Base-by-base conservation (phyloP, 2,329 filamentous ascomycete species). In the Diaporthe sp. region DNA sequence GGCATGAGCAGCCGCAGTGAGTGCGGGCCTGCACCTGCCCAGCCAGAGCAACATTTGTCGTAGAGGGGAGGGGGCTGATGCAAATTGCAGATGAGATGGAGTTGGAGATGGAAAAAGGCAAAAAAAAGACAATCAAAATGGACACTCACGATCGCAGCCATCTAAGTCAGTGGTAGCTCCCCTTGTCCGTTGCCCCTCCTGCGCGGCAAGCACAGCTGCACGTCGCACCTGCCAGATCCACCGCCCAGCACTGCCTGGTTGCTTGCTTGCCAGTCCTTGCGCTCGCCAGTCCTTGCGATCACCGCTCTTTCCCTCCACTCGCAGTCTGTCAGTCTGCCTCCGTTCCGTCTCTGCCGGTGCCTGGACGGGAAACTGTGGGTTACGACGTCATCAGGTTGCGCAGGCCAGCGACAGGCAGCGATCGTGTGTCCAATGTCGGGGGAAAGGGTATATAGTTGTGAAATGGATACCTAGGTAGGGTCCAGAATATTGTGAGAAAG, bases 101-200 rank as follows among this genome's bases (percentile, higher is more conserved):
- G 22, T 19, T 19, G 19, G 10, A 33, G 54, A 40, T 42, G 38
- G 69, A 9, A 50, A n/a, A 28, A 40, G 30, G n/a, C n/a, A 12
- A 58, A 7, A 12, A 54, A 28, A 52, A 42, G 19, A 55, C 45
- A 17, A 30, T 45, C 35, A 61, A 28, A 17, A 35, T 25, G n/a
- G 19, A 75, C n/a, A n/a, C 74, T 75, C 45, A 75, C 74, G 52
- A 75, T 66, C 35, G 74, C 74, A 74, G 74, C 74, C 74, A 75
- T 75, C 60, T 70, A 75, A 67, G 40, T 42, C 35, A 19, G 30
- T 57, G 28, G 64, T 22, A 22, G 64, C 64, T 67, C 45, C 64
- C 64, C 61, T 52, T 35, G 45, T 67, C 64, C 30, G 45, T n/a
- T 50, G 64, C 64, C 64, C 64, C 64, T 67, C 64, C 45, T 19